Conservation (phyloP, 163 green algal genomes). For the Chlorella variabilis region DNA sequence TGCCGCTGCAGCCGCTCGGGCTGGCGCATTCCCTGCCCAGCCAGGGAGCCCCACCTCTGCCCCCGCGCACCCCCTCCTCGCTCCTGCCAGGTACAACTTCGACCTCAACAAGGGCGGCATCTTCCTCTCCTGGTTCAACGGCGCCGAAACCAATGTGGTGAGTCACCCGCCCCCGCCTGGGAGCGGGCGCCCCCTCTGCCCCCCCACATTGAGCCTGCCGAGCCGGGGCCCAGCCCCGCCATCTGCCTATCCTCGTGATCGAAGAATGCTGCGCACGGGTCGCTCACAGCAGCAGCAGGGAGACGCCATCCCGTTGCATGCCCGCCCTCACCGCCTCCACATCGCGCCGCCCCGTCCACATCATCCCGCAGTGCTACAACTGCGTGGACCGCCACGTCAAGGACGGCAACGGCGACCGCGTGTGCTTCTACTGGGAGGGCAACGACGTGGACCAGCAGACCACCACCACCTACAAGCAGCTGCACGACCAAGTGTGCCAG, state of each 20-base stretch:
- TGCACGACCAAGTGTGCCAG: conserved; percentile 52
- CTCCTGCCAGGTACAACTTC: conserved; percentile 69
- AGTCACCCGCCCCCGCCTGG: neutral
- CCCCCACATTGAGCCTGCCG: too few relatives aligned
- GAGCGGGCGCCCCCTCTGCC: too few relatives aligned
- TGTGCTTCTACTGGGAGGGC: conserved; percentile 68
- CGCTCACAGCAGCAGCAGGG: too few relatives aligned
- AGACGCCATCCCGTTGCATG: too few relatives aligned
- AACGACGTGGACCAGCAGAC: conserved; percentile 56
- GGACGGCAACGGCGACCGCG: conserved; percentile 61
- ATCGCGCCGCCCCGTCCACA: too few relatives aligned
- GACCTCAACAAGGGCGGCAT: conserved; percentile 67
- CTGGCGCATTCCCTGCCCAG: neutral
- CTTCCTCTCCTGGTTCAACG: conserved; percentile 78
- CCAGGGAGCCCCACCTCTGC: neutral
- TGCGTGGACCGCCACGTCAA: conserved; percentile 79
- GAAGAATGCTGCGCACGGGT: too few relatives aligned
- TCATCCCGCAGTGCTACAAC: conserved; percentile 74
- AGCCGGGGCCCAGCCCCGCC: too few relatives aligned
- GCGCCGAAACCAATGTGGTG: conserved; percentile 77
- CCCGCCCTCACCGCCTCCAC: too few relatives aligned
- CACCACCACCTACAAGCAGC: conserved; percentile 55
- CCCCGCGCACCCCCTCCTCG: neutral
- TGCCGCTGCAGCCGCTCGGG: neutral
- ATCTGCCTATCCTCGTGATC: too few relatives aligned